Conservation (phyloP, 192 early-diverging fungal genomes). For the Podila horticola region DNA sequence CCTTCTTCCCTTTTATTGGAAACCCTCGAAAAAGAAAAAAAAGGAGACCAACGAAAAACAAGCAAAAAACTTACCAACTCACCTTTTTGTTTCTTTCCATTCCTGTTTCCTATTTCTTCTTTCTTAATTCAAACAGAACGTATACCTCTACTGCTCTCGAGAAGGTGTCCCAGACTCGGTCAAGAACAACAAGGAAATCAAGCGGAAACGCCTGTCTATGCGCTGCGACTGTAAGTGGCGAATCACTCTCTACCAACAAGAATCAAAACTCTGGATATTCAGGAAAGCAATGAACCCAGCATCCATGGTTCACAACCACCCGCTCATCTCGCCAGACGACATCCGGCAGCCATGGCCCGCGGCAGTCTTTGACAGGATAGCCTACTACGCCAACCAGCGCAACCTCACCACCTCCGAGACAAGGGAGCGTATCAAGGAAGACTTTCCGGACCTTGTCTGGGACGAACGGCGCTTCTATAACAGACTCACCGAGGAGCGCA, state of each 20-base stretch:
- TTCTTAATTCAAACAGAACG: constrained; percentile 47
- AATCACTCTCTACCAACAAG: constrained; percentile 65
- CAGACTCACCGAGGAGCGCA: constrained; percentile 60
- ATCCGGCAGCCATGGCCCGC: constrained; percentile 64
- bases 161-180: constrained; percentile 67
- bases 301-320: constrained; percentile 65
- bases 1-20: not conserved
- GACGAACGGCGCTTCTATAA: constrained; percentile 70
- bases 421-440: constrained; percentile 58
- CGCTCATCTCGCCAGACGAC: constrained; percentile 60
- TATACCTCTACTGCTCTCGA: constrained; percentile 69
- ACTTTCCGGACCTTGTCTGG: constrained; percentile 65
- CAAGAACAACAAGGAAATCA: constrained; percentile 60
- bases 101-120: not conserved
- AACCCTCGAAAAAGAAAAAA: not conserved
- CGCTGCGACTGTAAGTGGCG: constrained; percentile 71
- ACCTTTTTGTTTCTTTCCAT: not conserved
- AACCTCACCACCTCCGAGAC: constrained; percentile 57
- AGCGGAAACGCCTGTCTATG: constrained; percentile 63
- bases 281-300: constrained; percentile 66
- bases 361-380: constrained; percentile 60
- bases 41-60: not conserved
- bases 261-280: constrained; percentile 64
- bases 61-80: not conserved
- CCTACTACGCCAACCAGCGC: constrained; percentile 57